Base-by-base conservation (phyloP, 1,284 basidiomycete genomes). In the Puccinia triticina region DNA sequence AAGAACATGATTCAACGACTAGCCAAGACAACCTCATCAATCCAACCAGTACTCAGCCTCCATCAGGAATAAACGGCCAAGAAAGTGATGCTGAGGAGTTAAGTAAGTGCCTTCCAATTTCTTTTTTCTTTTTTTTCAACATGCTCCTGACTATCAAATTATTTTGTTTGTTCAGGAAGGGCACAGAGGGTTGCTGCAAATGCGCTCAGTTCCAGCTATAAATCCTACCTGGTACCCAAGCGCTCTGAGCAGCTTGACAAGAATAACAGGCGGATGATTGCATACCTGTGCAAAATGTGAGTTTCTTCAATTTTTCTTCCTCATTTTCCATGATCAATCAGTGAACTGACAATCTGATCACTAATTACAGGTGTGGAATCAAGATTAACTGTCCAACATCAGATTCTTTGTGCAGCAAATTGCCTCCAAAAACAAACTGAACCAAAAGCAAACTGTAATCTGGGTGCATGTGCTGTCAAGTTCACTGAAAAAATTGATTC, bases 231-330 rank as follows among this genome's bases (percentile, higher is more conserved):
- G 29, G 12, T 26, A 5, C 61, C 61, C 21, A 21, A 64, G 4
- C 61, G 21, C 34, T 64, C 34, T 12, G 32, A 3, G 26, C 61
- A 64, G 34, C 61, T 4, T 64, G 61, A 64, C 21, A 64, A 64
- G 34, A n/a, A n/a, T n/a, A n/a, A n/a, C n/a, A n/a, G n/a, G n/a
- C n/a, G n/a, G n/a, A n/a, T n/a, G n/a, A n/a, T 7, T 12, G 64
- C 29, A 40, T 67, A 67, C 18, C 32, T 34, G 4, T 67, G 64
- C 64, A 67, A 67, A 43, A 40, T 67, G 61, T 32, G 32, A 64
- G 61, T 21, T 64, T 32, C 3, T 7, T 64, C 61, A n/a, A n/a
- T 37, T 26, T 12, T 55, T 55, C 53, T 55, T 55, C 26, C 61
- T 64, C 34, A 64, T 8, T 64, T n/a, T 11, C 5, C 61, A 64